Evolutionary conservation across 1,284 basidiomycete genomes (phyloP).

Genomic region (Cutaneotrichosporon mucoides): DNA sequence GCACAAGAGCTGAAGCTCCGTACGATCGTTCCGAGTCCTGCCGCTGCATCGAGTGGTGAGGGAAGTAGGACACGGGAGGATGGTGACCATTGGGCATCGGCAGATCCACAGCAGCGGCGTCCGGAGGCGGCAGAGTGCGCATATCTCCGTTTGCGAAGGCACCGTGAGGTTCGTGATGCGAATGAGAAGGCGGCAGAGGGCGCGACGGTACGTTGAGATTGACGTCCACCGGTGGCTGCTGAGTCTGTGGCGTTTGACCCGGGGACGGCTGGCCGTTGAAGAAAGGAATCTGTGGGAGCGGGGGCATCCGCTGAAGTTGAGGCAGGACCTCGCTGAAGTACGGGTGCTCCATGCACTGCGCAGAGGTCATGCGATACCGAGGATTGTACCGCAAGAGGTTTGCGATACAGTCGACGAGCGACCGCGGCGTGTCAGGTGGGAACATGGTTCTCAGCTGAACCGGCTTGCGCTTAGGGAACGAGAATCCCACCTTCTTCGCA

Average conservation of each 20-base stretch:
- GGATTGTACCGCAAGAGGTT: slow-evolving; percentile 93
- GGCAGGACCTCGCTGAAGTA: slow-evolving; percentile 71
- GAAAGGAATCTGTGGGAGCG: slow-evolving; percentile 58
- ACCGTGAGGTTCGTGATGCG: slow-evolving; percentile 50
- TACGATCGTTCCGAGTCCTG: slow-evolving; percentile 8
- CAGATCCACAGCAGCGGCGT: background rate
- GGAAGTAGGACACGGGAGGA: background rate
- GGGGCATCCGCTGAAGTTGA: slow-evolving; percentile 49
- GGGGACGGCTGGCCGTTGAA: slow-evolving; percentile 40
- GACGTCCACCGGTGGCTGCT: slow-evolving; percentile 31
- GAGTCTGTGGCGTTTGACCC: background rate
- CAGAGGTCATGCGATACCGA: slow-evolving; percentile 73
- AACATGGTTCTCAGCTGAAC: slow-evolving; percentile 73
- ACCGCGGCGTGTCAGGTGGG: slow-evolving; percentile 69
- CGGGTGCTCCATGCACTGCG: slow-evolving; percentile 78
- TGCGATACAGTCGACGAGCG: slow-evolving; percentile 84
- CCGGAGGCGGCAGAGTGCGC: slow-evolving; percentile 42
- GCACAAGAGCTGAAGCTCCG: slow-evolving; percentile 43
- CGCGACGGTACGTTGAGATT: slow-evolving; percentile 57
- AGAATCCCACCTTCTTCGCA: slow-evolving; percentile 80
- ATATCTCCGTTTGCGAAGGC: slow-evolving; percentile 45
- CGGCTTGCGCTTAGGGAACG: slow-evolving; percentile 81
- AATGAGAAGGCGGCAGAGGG: slow-evolving; percentile 60
- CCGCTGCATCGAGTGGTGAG: background rate
- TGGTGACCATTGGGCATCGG: slow-evolving; percentile 24